Evolutionary conservation across 75 land plant species (phyloP).

Genomic region (Cryptomeria japonica): DNA sequence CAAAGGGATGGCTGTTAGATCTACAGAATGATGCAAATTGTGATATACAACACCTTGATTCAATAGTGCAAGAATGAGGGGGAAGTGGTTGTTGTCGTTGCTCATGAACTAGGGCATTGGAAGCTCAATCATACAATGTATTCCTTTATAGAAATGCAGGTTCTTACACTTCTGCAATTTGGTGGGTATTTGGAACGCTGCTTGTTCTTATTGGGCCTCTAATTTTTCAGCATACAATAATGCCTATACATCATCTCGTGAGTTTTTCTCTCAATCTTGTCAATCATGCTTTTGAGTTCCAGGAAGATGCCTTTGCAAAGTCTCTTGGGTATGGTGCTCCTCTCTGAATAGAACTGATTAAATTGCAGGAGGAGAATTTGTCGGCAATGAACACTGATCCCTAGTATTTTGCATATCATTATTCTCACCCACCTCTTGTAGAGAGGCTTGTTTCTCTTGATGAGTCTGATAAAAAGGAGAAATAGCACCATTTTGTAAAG

Average conservation of each 20-base stretch:
- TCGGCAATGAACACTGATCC: constrained; percentile 99
- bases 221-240: constrained; percentile 92
- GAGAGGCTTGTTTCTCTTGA: constrained; percentile 90
- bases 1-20: too few species aligned
- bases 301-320: constrained; percentile 99
- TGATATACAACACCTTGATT: too few species aligned
- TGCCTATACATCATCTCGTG: constrained; percentile 92
- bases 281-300: constrained; percentile 96
- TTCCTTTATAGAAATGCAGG: too few species aligned
- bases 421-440: constrained; percentile 97
- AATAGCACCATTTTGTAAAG: constrained; percentile 8
- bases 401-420: constrained; percentile 99
- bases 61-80: too few species aligned
- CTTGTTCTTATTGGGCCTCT: too few species aligned
- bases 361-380: constrained; percentile 97
- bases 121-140: too few species aligned
- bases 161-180: too few species aligned
- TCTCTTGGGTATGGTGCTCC: constrained; percentile 72
- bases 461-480: constrained; percentile 56
- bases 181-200: too few species aligned
- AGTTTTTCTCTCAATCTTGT: constrained; percentile 94
- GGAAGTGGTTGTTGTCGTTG: too few species aligned
- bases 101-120: too few species aligned
- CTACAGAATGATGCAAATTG: too few species aligned
- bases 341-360: constrained; percentile 81